phyloP scores from a whole-genome alignment of 2,329 filamentous ascomycete species.

The Penicillium thymicola region DNA sequence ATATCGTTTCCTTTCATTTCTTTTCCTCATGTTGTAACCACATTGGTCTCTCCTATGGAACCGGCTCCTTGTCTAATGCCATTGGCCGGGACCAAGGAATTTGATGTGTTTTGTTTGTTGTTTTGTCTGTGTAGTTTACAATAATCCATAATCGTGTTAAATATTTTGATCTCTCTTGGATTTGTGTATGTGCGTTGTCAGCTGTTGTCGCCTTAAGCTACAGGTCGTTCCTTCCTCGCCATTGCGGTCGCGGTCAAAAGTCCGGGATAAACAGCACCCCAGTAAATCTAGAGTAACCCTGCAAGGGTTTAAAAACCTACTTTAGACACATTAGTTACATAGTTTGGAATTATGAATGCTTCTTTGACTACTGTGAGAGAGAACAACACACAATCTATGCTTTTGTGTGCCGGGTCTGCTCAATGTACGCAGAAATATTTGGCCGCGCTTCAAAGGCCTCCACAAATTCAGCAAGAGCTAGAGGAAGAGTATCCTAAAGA shows the following conservation, averaged over 20 bases:
- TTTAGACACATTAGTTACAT: neutral
- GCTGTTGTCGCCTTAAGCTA: too few relatives aligned
- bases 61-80: neutral
- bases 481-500: slow-evolving; percentile 13
- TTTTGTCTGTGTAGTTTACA: slow-evolving; percentile 17
- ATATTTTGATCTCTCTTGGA: neutral
- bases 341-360: neutral
- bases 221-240: too few relatives aligned
- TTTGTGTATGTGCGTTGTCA: too few relatives aligned
- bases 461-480: slow-evolving; percentile 10
- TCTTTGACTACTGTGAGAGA: neutral
- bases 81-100: neutral
- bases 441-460: slow-evolving; percentile 14
- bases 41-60: neutral
- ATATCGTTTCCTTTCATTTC: slow-evolving; percentile 3
- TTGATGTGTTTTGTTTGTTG: neutral
- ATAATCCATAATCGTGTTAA: slow-evolving; percentile 15
- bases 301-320: neutral
- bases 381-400: neutral
- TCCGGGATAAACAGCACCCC: too few relatives aligned
- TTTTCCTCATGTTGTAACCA: neutral
- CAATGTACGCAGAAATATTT: slow-evolving; percentile 12
- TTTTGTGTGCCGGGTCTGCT: neutral
- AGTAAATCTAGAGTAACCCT: neutral
- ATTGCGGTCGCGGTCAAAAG: too few relatives aligned